Evolutionary conservation across 345 rosid genomes (phyloP).

Genomic region (Cochlearia excelsa): DNA sequence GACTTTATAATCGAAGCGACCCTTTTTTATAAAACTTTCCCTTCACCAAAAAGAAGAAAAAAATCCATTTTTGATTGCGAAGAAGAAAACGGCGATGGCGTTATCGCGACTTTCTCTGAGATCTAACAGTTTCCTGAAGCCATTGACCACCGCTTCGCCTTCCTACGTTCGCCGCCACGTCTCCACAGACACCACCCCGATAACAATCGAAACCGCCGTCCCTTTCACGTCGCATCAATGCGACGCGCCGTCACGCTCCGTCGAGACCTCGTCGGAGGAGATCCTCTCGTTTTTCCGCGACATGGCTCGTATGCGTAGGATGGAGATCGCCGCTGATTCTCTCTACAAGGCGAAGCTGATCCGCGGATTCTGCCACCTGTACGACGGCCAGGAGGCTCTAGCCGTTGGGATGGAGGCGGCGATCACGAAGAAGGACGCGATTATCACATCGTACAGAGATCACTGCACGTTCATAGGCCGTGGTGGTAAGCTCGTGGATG

Average conservation of each 20-base stretch:
- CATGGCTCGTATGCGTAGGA: conserved; percentile 89
- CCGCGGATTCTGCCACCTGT: conserved; percentile 94
- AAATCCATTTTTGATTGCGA: conserved; percentile 11
- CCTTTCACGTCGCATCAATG: conserved; percentile 80
- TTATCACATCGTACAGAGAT: conserved; percentile 89
- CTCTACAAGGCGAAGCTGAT: conserved; percentile 95
- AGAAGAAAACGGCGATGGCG: conserved; percentile 49
- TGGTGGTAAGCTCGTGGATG: conserved; percentile 69
- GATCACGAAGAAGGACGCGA: conserved; percentile 70
- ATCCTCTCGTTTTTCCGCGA: conserved; percentile 72
- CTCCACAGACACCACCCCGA: conserved; percentile 65
- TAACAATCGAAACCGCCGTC: conserved; percentile 78
- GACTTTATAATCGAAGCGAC: too few relatives aligned
- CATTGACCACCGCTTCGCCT: conserved; percentile 18
- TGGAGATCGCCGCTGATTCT: conserved; percentile 97
- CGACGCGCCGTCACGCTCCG: conserved; percentile 78
- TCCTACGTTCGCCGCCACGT: conserved; percentile 49
- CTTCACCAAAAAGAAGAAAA: neutral
- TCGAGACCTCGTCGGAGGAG: conserved; percentile 63
- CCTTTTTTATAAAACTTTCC: too few relatives aligned
- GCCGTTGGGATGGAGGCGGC: conserved; percentile 96
- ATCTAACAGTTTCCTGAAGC: conserved; percentile 42
- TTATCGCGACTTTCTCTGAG: conserved; percentile 50
- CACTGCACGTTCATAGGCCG: conserved; percentile 87
- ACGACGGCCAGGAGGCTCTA: conserved; percentile 96